Percentiles rank a stretch among this genome's conserved stretches.
These are phyloP conservation scores for Camelina hispida DNA, from an alignment of 345 rosid species.

Conservation along the genomic window DNA sequence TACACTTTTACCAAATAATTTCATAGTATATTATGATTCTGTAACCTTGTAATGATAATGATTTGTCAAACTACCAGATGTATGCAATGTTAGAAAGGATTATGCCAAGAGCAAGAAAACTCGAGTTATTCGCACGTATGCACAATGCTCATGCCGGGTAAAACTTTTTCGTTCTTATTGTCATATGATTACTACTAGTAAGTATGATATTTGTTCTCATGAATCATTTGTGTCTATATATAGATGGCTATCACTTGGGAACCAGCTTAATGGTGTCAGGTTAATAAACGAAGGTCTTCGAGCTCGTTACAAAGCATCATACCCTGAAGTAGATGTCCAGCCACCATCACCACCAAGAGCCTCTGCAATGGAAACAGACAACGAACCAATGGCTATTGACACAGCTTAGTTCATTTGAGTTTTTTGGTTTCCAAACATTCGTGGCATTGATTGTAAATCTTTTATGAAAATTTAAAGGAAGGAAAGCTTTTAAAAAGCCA, in stretches of 20 bases:
- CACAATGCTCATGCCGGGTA: constrained; percentile 99
- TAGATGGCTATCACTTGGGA: constrained; percentile 98
- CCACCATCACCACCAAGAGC: constrained; percentile 90
- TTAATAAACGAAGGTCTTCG: constrained; percentile 91
- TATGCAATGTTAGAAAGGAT: constrained; percentile 97
- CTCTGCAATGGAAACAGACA: constrained; percentile 77
- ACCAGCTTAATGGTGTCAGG: constrained; percentile 86
- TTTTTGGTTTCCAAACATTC: background rate
- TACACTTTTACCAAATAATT: background rate
- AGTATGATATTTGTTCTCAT: background rate
- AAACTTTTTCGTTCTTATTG: background rate
- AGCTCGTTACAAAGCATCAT: constrained; percentile 95
- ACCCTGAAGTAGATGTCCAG: constrained; percentile 81
- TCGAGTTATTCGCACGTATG: constrained; percentile 97
- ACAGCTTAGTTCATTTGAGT: constrained; percentile 29
- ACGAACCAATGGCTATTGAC: constrained; percentile 52
- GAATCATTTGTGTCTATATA: background rate
- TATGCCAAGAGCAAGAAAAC: constrained; percentile 93
- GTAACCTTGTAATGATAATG: constrained; percentile 2
- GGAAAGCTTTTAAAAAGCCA: background rate
- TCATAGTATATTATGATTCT: background rate
- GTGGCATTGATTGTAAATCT: constrained; percentile 33
- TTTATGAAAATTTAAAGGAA: constrained; percentile 14
- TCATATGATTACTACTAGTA: background rate
- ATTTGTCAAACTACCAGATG: constrained; percentile 61